A percentile compares a stretch with the other conserved stretches of the same genome.
These are phyloP conservation scores for Trichopus zeylanicus DNA, from an alignment of 116 monocot species.

Conservation along the genomic window DNA sequence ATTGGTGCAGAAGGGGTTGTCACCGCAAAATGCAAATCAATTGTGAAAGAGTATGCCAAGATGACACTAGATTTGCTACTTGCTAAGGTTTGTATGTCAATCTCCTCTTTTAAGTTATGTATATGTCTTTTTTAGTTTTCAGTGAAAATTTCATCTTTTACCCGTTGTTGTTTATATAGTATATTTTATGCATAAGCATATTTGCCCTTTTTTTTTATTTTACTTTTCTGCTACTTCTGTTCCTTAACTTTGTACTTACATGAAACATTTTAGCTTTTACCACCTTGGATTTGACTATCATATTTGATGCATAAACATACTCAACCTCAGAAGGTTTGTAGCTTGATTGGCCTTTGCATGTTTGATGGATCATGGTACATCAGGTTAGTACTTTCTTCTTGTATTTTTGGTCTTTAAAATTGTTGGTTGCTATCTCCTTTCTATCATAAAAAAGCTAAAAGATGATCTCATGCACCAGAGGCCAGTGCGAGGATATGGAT, in stretches of 20 bases:
- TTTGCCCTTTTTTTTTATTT: no score
- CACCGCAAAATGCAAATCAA: slow-evolving; percentile 73
- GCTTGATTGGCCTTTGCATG: slow-evolving; percentile 52
- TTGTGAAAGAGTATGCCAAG: slow-evolving; percentile 68
- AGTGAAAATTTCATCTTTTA: neutral
- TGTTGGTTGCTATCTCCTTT: slow-evolving; percentile 3
- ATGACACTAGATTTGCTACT: slow-evolving; percentile 59
- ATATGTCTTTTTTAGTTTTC: neutral
- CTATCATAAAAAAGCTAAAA: neutral
- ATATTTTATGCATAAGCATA: no score
- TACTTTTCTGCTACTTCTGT: no score
- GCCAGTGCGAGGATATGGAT: no score
- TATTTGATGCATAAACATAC: no score
- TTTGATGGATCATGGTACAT: slow-evolving; percentile 43
- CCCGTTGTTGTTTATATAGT: no score
- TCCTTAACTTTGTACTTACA: no score
- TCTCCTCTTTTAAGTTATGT: neutral
- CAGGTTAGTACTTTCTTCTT: slow-evolving; percentile 24
- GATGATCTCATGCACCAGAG: slow-evolving; percentile 24
- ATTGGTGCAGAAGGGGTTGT: slow-evolving; percentile 85
- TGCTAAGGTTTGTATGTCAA: slow-evolving; percentile 31
- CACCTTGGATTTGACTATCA: neutral
- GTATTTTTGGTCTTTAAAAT: neutral
- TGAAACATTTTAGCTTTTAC: no score
- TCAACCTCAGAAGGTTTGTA: slow-evolving; percentile 53